Evolutionary conservation across 2,329 filamentous ascomycete genomes (phyloP).

Genomic region (Colletotrichum eleusines): DNA sequence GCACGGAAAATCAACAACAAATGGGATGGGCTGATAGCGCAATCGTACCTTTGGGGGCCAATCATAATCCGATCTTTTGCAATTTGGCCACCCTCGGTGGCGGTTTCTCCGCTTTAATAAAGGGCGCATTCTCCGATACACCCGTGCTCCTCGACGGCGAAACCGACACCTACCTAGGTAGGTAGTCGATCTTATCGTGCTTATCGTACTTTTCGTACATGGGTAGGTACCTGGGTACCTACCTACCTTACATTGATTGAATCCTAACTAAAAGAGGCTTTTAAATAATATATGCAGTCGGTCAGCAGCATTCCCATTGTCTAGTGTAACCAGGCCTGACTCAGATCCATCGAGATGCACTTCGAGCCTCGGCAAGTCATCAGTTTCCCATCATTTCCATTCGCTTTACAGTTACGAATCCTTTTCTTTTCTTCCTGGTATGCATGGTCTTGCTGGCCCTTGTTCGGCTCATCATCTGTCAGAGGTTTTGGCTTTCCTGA

Average conservation of each 20-base stretch:
- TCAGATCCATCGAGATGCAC: slow-evolving; percentile 11
- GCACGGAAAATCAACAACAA: slow-evolving; percentile 10
- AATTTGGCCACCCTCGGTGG: slow-evolving; percentile 34
- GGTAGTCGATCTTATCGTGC: too few relatives aligned
- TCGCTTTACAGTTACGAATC: slow-evolving; percentile 1
- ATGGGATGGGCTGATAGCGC: slow-evolving; percentile 28
- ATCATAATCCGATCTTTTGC: slow-evolving; percentile 27
- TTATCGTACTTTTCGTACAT: background rate
- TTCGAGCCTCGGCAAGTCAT: slow-evolving; percentile 26
- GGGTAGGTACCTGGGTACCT: too few relatives aligned
- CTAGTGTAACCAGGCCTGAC: slow-evolving; percentile 12
- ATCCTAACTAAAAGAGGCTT: too few relatives aligned
- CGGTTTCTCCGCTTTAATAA: slow-evolving; percentile 27
- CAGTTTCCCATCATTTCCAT: background rate
- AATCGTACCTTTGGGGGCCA: slow-evolving; percentile 18
- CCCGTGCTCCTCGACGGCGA: slow-evolving; percentile 20
- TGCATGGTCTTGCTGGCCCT: background rate
- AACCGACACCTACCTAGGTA: too few relatives aligned
- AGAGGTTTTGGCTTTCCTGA: slow-evolving; percentile 25
- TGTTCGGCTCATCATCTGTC: background rate
- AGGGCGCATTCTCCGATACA: slow-evolving; percentile 10
- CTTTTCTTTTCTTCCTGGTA: background rate
- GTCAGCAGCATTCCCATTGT: slow-evolving; percentile 22
- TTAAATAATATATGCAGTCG: background rate
- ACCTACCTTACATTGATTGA: too few relatives aligned